Evolutionary conservation across 2,329 filamentous ascomycete genomes (phyloP), one percentile per base, ranked within the genome.

Genomic region (Fusarium decemcellulare): DNA sequence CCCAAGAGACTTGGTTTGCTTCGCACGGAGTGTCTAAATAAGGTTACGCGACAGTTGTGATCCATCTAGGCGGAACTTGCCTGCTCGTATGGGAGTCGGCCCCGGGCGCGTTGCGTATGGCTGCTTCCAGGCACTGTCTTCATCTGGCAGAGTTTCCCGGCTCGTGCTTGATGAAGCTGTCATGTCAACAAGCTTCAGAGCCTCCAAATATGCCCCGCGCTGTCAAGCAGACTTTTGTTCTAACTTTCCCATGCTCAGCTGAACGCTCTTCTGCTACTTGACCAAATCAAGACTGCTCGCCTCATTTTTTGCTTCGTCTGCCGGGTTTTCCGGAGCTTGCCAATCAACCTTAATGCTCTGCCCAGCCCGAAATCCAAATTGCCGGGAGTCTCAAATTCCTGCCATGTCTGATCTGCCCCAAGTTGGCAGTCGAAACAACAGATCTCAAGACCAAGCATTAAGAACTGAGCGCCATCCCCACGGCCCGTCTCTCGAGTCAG

Each of bases 171-270:
- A 9, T n/a, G 14, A 6, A 48, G 54, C 23, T 51, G 55, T 50
- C 55, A 59, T 34, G 8, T 43, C 43, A 40, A 57, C 37, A 59
- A 52, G 46, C 55, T 55, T 34, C 55, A 51, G 37, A 47, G 50
- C 39, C 36, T 42, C 39, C n/a, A 51, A 34, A n/a, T n/a, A 39
- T 11, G 50, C n/a, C 8, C 44, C 40, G 8, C 32, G 44, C 51
- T 54, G 48, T 58, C 55, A 40, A 62, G 52, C 47, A 66, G 46
- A 43, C 55, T 51, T 65, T 58, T 30, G 12, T 42, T 39, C n/a
- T 34, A 43, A 55, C n/a, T 48, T 36, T 27, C n/a, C 44, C 18
- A 51, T 48, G 18, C 46, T 55, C 39, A 55, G 48, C 58, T 34
- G 47, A 36, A n/a, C 10, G 18, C 36, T 42, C 56, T 34, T 43